Conservation (phyloP, 2,329 filamentous ascomycete species). For the Iodosphaeria phyllophila region DNA sequence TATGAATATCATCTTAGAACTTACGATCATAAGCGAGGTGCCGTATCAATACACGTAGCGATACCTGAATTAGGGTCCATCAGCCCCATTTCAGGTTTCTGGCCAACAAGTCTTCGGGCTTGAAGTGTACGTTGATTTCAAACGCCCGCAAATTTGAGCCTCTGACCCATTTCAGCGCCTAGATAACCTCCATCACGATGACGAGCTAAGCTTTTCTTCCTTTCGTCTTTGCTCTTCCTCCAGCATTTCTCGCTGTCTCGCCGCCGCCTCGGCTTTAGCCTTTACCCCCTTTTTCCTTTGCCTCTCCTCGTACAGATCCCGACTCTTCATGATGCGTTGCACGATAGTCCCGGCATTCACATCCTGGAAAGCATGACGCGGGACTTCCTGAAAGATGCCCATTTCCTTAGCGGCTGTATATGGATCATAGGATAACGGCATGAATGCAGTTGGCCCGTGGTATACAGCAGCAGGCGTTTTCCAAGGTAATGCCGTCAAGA, state of each 20-base stretch:
- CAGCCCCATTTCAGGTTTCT: too few species aligned
- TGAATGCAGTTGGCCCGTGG: constrained; percentile 89
- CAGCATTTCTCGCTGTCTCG: constrained; percentile 39
- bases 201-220: constrained; percentile 19
- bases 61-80: too few species aligned
- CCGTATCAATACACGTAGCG: too few species aligned
- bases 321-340: constrained; percentile 69
- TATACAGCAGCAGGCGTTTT: constrained; percentile 67
- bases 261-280: constrained; percentile 52
- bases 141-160: too few species aligned
- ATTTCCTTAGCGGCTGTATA: constrained; percentile 67
- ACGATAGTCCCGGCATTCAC: constrained; percentile 92
- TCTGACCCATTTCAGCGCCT: too few species aligned
- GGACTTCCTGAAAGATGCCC: constrained; percentile 69
- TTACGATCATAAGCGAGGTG: too few species aligned
- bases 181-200: not conserved
- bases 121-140: too few species aligned
- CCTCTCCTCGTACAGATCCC: constrained; percentile 76
- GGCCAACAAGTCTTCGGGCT: too few species aligned
- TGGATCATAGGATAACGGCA: constrained; percentile 61
- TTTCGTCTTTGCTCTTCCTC: constrained; percentile 36
- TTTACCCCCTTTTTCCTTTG: constrained; percentile 85
- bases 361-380: constrained; percentile 58
- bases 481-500: constrained; percentile 57
- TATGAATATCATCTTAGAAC: too few species aligned